Percentiles rank a stretch among this genome's conserved stretches.
These are phyloP conservation scores for Fusarium sambucinum DNA, from an alignment of 2,329 filamentous ascomycete genomes.

Conservation along the genomic window DNA sequence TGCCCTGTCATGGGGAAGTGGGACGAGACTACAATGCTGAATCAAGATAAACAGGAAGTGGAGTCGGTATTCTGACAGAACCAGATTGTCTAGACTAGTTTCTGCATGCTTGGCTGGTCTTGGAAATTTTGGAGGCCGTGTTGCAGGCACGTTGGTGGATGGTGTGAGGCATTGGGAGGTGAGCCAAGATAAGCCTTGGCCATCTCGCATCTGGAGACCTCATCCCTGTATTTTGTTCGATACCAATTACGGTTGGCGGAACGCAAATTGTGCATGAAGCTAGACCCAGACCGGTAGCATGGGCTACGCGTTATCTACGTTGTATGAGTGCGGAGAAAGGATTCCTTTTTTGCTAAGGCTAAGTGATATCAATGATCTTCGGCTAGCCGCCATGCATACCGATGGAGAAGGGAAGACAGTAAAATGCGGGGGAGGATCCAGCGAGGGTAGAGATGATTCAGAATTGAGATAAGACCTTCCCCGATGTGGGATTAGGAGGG, in stretches of 20 bases:
- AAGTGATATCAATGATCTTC: conserved; percentile 32
- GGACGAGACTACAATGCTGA: conserved; percentile 13
- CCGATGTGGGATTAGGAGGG: conserved; percentile 29
- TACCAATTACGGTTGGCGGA: conserved; percentile 36
- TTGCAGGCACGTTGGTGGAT: not conserved
- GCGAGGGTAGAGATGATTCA: not conserved
- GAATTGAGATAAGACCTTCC: conserved; percentile 37
- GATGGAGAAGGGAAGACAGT: conserved; percentile 5
- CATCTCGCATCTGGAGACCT: conserved; percentile 13
- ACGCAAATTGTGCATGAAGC: conserved; percentile 41
- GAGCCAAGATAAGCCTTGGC: conserved; percentile 24
- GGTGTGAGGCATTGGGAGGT: conserved; percentile 32
- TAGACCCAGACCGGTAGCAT: conserved; percentile 6
- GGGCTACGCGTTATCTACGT: conserved; percentile 31
- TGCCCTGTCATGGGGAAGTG: conserved; percentile 26
- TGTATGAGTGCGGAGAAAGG: conserved; percentile 32
- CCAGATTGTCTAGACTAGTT: not conserved
- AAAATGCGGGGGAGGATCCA: conserved; percentile 34
- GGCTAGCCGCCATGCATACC: conserved; percentile 8
- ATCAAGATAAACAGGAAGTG: conserved; percentile 21
- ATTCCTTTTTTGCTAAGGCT: not conserved
- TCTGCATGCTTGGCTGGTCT: conserved; percentile 2
- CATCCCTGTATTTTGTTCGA: conserved; percentile 24
- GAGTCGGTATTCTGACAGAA: conserved; percentile 24
- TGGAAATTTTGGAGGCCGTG: not conserved